Base-by-base conservation (phyloP, 176 grass and related monocot genomes). In the Poa annua region DNA sequence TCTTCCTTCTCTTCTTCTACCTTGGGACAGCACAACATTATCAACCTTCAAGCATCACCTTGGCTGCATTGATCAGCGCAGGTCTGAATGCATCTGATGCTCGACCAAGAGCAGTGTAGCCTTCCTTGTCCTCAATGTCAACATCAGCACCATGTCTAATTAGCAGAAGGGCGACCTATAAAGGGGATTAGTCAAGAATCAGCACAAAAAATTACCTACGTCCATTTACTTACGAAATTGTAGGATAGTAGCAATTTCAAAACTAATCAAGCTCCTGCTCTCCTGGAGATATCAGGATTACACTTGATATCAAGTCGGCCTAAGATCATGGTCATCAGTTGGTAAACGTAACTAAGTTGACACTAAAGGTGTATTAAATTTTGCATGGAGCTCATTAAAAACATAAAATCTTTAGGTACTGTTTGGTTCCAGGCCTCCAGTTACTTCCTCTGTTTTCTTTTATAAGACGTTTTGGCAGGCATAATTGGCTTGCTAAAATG, bases 111-210 rank as follows among this genome's bases (percentile, higher is more conserved):
- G 85, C 96, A 50, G 96, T 94, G 34, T 92, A 99, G 36, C 96
- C 96, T 84, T 99, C 96, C 76, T 90, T 92, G 70, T 96, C 93
- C 79, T 96, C 91, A 73, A 89, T 53, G 34, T 96, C 96, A 39
- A 94, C 93, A 88, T 94, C 80, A 54, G 96, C 96, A 62, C 91
- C 91, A 81, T 99, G 93, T 48, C 96, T 91, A 67, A 99, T 74
- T 15, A 99, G 56, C 78, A 99, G 75, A 76, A 96, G 62, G 59
- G 96, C 91, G 80, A 96, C 91, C 96, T 99, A 72, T 9, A 22
- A 51, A 49, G 67, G 1, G 0, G 53, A 78, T 79, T 55, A 25
- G 0, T 68, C 29, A 74, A 64, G 3, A 67, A 53, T 79, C 72
- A 79, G 49, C 12, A 17, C 48, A 35, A 68, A 6, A n/a, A 49